Evolutionary conservation across 208 protist genomes (phyloP), one percentile per base, ranked within the genome.

Genomic region (Vickermania ingenoplastis): DNA sequence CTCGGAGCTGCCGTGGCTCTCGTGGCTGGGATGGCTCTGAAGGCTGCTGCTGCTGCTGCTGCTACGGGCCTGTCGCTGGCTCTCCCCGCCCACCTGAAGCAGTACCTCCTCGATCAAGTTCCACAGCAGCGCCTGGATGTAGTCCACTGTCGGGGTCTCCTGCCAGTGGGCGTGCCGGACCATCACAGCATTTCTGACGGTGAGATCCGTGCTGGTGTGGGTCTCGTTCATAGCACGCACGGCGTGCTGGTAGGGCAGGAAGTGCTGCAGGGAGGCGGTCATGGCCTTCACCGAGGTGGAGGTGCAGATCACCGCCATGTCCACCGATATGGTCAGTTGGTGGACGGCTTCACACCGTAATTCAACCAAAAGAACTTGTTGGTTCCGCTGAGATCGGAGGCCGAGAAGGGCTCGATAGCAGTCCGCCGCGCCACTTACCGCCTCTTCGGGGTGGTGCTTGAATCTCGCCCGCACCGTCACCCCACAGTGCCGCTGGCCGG

Each of bases 381-480:
- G 53, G 22, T 57, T 75, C 2, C 83, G 79, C 61, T 71, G 54
- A 24, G 81, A 88, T 26, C 74, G 76, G 4, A 94, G 61, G 14
- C 67, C 63, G n/a, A 89, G 61, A 30, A 85, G 58, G 2, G 69
- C 68, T 28, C 72, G 83, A 55, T 75, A 84, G 0, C 21, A 51
- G 60, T 31, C 78, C 63, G 4, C 53, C 61, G 29, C 28, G 17
- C 36, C 36, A 45, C 57, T 3, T 36, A 51, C 28, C n/a, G 58
- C 17, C 11, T 52, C 17, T 5, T 25, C 41, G 17, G 69, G 25
- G 21, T 54, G 51, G 31, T 29, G 68, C 22, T 21, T 57, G 58
- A 84, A 94, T 65, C 65, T 70, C 27, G 70, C 81, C 31, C 77
- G 79, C 29, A 94, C 60, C 0, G 75, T 75, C 41, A 94, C 73